A percentile compares a stretch with the other conserved stretches of the same genome.
phyloP scores from a whole-genome alignment of 1,284 basidiomycete genomes.

The Porogramme epimiltina region DNA sequence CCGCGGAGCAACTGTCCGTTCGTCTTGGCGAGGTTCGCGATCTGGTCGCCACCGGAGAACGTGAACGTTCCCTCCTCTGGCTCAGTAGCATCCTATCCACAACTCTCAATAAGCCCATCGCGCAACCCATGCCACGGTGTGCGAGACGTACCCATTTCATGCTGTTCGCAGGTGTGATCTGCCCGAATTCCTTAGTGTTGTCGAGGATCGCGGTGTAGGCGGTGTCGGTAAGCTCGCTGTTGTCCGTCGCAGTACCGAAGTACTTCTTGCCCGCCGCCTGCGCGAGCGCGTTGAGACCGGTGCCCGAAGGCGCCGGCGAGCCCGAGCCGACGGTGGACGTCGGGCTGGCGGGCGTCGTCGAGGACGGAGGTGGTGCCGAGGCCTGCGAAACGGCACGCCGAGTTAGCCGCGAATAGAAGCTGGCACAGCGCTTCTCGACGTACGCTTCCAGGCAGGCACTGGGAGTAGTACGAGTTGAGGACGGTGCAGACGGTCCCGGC shows the following conservation, averaged over 20 bases:
- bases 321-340: conserved; percentile 1
- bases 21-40: conserved; percentile 49
- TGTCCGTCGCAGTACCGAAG: conserved; percentile 65
- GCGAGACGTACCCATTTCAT: conserved; percentile 53
- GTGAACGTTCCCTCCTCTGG: conserved; percentile 49
- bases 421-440: background rate
- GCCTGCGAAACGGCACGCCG: conserved; percentile 6
- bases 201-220: conserved; percentile 46
- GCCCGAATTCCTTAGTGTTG: conserved; percentile 47
- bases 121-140: background rate
- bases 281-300: conserved; percentile 41
- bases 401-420: background rate
- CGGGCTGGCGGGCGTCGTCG: conserved; percentile 4
- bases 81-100: conserved; percentile 51
- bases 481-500: conserved; percentile 31
- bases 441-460: conserved; percentile 32
- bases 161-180: conserved; percentile 55
- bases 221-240: conserved; percentile 49
- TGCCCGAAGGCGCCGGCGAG: conserved; percentile 25
- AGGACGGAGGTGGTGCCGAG: conserved; percentile 7
- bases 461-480: conserved; percentile 35
- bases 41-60: conserved; percentile 45
- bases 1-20: conserved; percentile 43
- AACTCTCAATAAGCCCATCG: too few species aligned
- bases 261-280: conserved; percentile 57